Percentiles rank a stretch among this genome's conserved stretches.
Evolutionary conservation across 176 grass and related monocot genomes (phyloP).

Genomic region (Carex cristatella): DNA sequence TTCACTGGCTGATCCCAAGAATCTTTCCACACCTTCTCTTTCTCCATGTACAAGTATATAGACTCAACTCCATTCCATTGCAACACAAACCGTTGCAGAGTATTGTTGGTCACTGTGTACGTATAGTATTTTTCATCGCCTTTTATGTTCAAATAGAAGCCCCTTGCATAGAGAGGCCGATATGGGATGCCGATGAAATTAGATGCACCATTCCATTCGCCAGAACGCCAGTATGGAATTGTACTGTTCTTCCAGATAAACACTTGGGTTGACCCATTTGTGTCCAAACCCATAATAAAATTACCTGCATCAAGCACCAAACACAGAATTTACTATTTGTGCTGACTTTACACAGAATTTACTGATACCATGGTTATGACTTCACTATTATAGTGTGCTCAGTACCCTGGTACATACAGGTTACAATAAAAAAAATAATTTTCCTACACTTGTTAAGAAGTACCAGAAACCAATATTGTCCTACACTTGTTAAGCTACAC

Average conservation of each 20-base stretch:
- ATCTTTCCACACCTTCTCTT: slow-evolving; percentile 37
- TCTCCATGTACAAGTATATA: slow-evolving; percentile 31
- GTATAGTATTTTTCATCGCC: slow-evolving; percentile 44
- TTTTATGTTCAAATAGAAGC: slow-evolving; percentile 24
- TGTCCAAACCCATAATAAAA: slow-evolving; percentile 13
- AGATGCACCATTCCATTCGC: slow-evolving; percentile 20
- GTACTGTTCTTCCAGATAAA: slow-evolving; percentile 26
- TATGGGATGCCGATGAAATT: slow-evolving; percentile 68
- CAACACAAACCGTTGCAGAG: slow-evolving; percentile 64
- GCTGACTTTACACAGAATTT: background rate
- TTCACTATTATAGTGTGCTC: background rate
- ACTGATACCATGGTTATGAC: too few relatives aligned
- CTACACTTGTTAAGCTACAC: too few relatives aligned
- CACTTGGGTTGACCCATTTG: slow-evolving; percentile 9
- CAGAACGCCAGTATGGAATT: slow-evolving; percentile 48
- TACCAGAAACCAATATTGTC: background rate
- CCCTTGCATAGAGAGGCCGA: slow-evolving; percentile 54
- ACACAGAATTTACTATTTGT: background rate
- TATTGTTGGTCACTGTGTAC: slow-evolving; percentile 51
- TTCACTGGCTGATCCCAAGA: slow-evolving; percentile 61
- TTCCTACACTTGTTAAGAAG: background rate
- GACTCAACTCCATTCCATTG: slow-evolving; percentile 43
- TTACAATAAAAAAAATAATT: background rate
- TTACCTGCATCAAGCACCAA: slow-evolving; percentile 42
- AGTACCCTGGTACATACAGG: background rate